Base-by-base conservation (phyloP, 1,284 basidiomycete species). In the Irpex rosettiformis region DNA sequence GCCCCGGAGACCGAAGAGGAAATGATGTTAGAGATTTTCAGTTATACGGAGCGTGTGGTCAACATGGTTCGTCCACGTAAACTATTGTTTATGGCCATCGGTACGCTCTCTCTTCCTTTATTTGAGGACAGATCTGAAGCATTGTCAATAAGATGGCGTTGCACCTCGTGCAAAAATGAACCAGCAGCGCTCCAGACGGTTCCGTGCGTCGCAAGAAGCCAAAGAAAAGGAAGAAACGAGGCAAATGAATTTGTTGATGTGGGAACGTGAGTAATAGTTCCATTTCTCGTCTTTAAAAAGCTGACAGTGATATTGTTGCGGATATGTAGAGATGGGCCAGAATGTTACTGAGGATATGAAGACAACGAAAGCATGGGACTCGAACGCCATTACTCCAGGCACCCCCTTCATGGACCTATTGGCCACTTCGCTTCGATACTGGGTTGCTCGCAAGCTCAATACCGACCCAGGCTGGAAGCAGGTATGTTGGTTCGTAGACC, bases 91-190 rank as follows among this genome's bases (percentile, higher is more conserved):
- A 97, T 99, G 93, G 96, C 96, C 55, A 98, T 99, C 67, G 96
- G 93, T 93, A 58, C 62, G 80, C 27, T 16, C 33, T 8, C 33
- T 58, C 54, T 33, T 51, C 25, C 16, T 47, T 47, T 2, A 47
- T 21, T 5, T 2, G 2, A 37, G 16, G 33, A 16, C 8, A 18
- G 16, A 18, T 10, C 7, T 47, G 18, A 22, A 1, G 10, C 22
- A 49, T 53, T 37, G 47, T 54, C 27, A 48, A 18, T 21, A 62
- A 94, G 94, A 99, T 71, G 97, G 96, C 61, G 97, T 99, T 37
- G 96, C 96, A 8, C 96, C 96, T 22, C 88, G 96, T 66, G 96
- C 96, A 30, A 99, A 99, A 78, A 99, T 99, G 96, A 98, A 98
- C 72, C 97, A 98, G 71, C 96, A 98, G 73, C 91, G 96, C 13